Percentiles rank a stretch among this genome's conserved stretches.
phyloP scores from a whole-genome alignment of 257 asterid species.

The Verbascum thapsus region DNA sequence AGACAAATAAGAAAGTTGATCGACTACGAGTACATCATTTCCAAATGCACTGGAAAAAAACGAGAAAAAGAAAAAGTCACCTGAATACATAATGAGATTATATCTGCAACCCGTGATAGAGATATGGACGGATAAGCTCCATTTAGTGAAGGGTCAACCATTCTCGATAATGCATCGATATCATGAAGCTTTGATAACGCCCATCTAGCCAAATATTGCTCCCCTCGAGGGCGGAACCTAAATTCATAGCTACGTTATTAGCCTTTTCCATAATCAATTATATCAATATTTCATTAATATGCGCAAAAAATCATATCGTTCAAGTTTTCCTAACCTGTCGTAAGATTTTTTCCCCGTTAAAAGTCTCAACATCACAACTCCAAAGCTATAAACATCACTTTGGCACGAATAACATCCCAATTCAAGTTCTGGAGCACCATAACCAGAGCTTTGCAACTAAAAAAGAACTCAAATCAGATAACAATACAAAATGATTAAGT shows the following conservation, averaged over 20 bases:
- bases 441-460: slow-evolving; percentile 88
- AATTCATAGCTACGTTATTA: not conserved
- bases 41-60: not conserved
- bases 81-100: slow-evolving; percentile 86
- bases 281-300: not conserved
- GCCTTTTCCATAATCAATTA: not conserved
- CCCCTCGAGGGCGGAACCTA: slow-evolving; percentile 79
- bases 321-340: slow-evolving; percentile 62
- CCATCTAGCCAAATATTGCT: slow-evolving; percentile 86
- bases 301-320: not conserved
- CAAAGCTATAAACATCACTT: slow-evolving; percentile 94
- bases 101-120: slow-evolving; percentile 87
- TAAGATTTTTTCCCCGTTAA: slow-evolving; percentile 81
- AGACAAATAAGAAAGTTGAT: no score
- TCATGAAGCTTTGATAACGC: slow-evolving; percentile 81
- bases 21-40: no score
- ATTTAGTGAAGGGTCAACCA: slow-evolving; percentile 84
- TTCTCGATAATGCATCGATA: slow-evolving; percentile 76
- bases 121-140: slow-evolving; percentile 83
- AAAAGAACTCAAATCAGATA: slow-evolving; percentile 30
- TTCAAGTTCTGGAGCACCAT: slow-evolving; percentile 93
- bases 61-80: slow-evolving; percentile 32
- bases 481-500: no score
- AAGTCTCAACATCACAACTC: slow-evolving; percentile 84
- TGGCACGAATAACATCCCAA: slow-evolving; percentile 67